A percentile compares a stretch with the other conserved stretches of the same genome.
Conservation (phyloP, 106 monocot species). For the Phalaenopsis aphrodite region DNA sequence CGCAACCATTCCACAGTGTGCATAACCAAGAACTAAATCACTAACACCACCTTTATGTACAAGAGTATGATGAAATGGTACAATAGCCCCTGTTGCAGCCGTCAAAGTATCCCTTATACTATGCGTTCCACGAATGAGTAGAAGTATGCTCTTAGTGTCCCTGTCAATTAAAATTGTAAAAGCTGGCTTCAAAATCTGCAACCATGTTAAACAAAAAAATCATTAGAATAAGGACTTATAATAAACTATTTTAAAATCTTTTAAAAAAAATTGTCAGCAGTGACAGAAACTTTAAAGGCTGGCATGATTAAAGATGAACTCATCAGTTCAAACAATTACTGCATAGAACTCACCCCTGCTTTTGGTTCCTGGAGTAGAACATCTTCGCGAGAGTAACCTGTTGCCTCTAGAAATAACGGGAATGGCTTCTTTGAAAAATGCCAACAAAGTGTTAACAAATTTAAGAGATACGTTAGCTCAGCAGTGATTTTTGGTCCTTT, state of each 20-base stretch:
- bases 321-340: not conserved
- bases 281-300: not conserved
- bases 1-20: slow-evolving; percentile 98
- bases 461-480: slow-evolving; percentile 68
- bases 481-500: slow-evolving; percentile 42
- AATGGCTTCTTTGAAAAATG: slow-evolving; percentile 99
- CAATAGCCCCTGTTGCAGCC: slow-evolving; percentile 85
- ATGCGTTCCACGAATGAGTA: slow-evolving; percentile 92
- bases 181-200: slow-evolving; percentile 93
- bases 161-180: slow-evolving; percentile 81
- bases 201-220: not conserved
- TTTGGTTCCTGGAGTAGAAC: slow-evolving; percentile 93
- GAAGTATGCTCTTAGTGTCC: slow-evolving; percentile 54
- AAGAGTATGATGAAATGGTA: slow-evolving; percentile 94
- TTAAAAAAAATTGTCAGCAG: too few species aligned
- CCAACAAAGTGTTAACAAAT: slow-evolving; percentile 83
- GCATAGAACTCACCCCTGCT: slow-evolving; percentile 67
- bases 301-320: not conserved
- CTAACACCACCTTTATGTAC: slow-evolving; percentile 74
- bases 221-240: not conserved
- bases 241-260: not conserved
- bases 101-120: slow-evolving; percentile 97
- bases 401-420: slow-evolving; percentile 79
- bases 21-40: slow-evolving; percentile 85
- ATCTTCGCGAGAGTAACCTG: slow-evolving; percentile 70